These are phyloP conservation scores for Ustilago sp. DNA, from an alignment of 1,284 basidiomycete species.

Conservation along the genomic window DNA sequence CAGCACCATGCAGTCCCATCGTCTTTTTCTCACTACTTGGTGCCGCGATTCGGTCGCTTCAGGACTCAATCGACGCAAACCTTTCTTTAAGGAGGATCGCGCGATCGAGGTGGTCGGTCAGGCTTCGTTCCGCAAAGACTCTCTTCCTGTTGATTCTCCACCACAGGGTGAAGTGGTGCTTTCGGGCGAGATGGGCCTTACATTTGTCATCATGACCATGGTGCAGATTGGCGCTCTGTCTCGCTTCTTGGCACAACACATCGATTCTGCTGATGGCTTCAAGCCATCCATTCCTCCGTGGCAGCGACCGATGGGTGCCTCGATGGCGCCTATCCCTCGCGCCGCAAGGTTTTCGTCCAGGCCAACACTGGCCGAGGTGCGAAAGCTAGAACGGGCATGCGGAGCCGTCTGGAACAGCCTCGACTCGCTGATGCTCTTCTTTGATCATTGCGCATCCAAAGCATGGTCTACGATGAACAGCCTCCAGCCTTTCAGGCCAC, in stretches of 20 bases:
- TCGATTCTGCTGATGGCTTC: constrained; percentile 40
- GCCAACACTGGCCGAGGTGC: constrained; percentile 52
- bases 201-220: constrained; percentile 62
- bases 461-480: constrained; percentile 58
- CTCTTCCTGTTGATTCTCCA: constrained; percentile 10
- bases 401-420: constrained; percentile 58
- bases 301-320: constrained; percentile 33
- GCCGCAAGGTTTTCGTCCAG: constrained; percentile 32
- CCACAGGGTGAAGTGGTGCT: constrained; percentile 45
- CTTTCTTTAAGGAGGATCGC: constrained; percentile 52
- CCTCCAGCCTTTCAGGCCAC: constrained; percentile 56
- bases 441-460: constrained; percentile 56
- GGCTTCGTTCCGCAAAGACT: constrained; percentile 37
- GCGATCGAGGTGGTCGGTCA: constrained; percentile 54
- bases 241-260: constrained; percentile 55
- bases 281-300: constrained; percentile 42
- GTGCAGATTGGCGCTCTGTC: constrained; percentile 63
- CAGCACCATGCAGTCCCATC: constrained; percentile 55
- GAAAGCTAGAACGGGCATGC: constrained; percentile 57
- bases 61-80: constrained; percentile 44
- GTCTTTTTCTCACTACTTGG: constrained; percentile 57
- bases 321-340: constrained; percentile 30
- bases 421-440: constrained; percentile 63
- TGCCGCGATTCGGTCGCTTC: constrained; percentile 53
- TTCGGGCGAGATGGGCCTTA: constrained; percentile 63